These are phyloP conservation scores for Aspergillus fructus DNA, from an alignment of 2,329 filamentous ascomycete genomes.

Conservation along the genomic window DNA sequence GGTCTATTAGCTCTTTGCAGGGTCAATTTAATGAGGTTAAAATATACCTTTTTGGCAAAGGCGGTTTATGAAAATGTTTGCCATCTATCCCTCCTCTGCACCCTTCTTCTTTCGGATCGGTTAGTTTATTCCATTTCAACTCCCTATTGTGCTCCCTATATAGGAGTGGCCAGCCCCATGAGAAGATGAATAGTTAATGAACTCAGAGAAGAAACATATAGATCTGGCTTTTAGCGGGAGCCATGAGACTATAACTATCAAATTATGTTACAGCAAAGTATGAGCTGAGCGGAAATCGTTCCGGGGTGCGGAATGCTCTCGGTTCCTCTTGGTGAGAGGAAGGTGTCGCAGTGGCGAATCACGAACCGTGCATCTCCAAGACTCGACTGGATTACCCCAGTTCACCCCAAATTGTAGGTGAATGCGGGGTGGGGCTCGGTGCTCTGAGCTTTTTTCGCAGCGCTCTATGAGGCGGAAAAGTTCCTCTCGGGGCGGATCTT, in stretches of 20 bases:
- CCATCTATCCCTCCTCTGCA: no score
- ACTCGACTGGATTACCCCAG: constrained; percentile 11
- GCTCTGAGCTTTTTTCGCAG: not conserved
- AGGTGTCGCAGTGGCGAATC: constrained; percentile 9
- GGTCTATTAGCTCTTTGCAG: no score
- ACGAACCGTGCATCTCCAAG: not conserved
- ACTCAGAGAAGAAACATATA: not conserved
- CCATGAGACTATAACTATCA: not conserved
- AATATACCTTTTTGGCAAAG: no score
- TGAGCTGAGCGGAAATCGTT: constrained; percentile 21
- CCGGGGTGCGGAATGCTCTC: constrained; percentile 24
- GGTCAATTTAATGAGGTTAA: no score
- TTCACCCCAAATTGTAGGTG: not conserved
- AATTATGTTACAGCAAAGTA: not conserved
- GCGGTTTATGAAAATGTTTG: no score
- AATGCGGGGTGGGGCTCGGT: constrained; percentile 12
- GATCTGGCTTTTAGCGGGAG: not conserved
- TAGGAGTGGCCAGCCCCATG: not conserved
- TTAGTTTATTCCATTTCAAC: not conserved
- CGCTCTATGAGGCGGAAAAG: constrained; percentile 19
- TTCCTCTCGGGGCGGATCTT: constrained; percentile 18
- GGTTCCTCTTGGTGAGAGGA: constrained; percentile 11
- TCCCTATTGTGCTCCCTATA: not conserved
- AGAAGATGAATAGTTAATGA: not conserved
- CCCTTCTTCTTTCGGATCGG: no score